A percentile compares a stretch with the other conserved stretches of the same genome.
Evolutionary conservation across 805 yeast genomes (phyloP).

Genomic region (Komagataella phaffii): DNA sequence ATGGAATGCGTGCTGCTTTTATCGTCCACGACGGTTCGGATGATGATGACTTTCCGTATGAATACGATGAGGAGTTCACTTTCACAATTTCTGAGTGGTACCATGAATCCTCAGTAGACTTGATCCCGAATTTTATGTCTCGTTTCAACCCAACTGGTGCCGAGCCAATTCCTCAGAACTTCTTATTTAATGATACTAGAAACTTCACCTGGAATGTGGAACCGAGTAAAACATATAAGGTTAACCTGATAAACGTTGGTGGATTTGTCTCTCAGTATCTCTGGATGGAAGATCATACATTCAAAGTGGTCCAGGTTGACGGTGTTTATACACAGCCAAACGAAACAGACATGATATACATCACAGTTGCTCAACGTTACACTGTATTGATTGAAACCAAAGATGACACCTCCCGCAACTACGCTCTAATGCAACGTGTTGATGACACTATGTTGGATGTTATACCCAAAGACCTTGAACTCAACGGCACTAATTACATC

Average conservation of each 20-base stretch:
- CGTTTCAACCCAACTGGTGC: constrained; percentile 93
- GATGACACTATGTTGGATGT: constrained; percentile 78
- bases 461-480: constrained; percentile 45
- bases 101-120: constrained; percentile 42
- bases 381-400: constrained; percentile 68
- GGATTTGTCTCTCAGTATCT: constrained; percentile 86
- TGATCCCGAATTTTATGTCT: constrained; percentile 45
- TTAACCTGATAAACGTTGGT: constrained; percentile 77
- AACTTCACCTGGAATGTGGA: constrained; percentile 66
- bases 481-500: constrained; percentile 68
- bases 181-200: constrained; percentile 71
- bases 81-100: constrained; percentile 81
- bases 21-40: constrained; percentile 46
- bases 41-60: constrained; percentile 43
- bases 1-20: constrained; percentile 77
- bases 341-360: constrained; percentile 56
- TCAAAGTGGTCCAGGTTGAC: constrained; percentile 84
- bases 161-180: constrained; percentile 84
- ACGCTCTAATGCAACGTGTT: constrained; percentile 68
- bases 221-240: constrained; percentile 75
- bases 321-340: constrained; percentile 76
- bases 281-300: constrained; percentile 77
- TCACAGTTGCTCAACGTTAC: constrained; percentile 89
- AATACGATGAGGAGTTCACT: constrained; percentile 21
- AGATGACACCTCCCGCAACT: constrained; percentile 45